Base-by-base conservation (phyloP, 805 yeast species). In the Saturnispora hagleri region DNA sequence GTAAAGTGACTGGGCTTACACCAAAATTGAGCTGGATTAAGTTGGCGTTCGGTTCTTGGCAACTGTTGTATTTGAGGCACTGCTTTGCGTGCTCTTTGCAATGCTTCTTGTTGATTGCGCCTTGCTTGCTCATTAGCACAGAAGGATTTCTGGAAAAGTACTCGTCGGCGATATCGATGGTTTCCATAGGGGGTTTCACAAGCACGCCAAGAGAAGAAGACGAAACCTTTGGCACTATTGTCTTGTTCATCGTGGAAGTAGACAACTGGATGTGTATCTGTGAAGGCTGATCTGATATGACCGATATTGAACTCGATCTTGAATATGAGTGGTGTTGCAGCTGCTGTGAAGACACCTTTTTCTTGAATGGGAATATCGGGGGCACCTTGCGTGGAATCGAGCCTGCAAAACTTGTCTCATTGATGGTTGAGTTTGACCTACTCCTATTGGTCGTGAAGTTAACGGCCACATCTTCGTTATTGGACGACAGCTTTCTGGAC, bases 131-230 rank as follows among this genome's bases (percentile, higher is more conserved):
- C n/a, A 35, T 24, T 17, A 40, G 28, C 20, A 27, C 20, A 6
- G 45, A 47, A 1, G 48, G 43, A 22, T 58, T 60, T 35, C 54
- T 60, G 38, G 50, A 55, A 51, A 62, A 62, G 38, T 62, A 62
- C 24, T 60, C 62, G 43, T 62, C 65, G 8, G 62, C 57, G 9
- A 62, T 58, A 53, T 62, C 65, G 8, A 27, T 31, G 31, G 15
- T 22, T n/a, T 26, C 50, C 8, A 15, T 17, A 15, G 44, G n/a
- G 7, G 45, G 31, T 41, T 41, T 38, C 6, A 38, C 0, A 10
- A 38, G 22, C 22, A 38, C 12, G 22, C 42, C 24, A 38, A 38
- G 42, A 38, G 42, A 38, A 17, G 42, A 18, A 18, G 24, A 38
- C 8, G 42, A 38, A 1, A 20, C 4, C 22, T 38, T 38, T 9